phyloP scores from a whole-genome alignment of 345 rosid genomes.

The Euphorbia pulcherrima region DNA sequence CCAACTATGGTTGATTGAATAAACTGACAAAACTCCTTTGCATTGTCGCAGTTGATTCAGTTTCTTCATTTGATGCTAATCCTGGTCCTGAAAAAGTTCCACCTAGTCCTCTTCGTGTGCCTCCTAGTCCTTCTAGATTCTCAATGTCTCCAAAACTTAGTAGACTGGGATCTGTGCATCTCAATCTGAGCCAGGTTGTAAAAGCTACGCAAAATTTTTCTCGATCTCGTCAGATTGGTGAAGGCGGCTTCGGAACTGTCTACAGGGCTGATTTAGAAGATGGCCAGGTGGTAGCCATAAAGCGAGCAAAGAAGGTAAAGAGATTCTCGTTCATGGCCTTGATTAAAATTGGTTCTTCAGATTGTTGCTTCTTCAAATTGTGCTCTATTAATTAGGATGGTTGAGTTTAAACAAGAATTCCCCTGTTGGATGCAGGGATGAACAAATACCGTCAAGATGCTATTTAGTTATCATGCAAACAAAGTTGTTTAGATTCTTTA shows the following conservation, averaged over 20 bases:
- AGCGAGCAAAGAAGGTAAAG: constrained; percentile 89
- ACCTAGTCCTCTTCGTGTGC: constrained; percentile 67
- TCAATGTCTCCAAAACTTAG: constrained; percentile 65
- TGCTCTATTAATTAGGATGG: neutral
- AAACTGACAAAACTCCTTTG: constrained; percentile 8
- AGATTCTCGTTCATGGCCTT: constrained; percentile 8
- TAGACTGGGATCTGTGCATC: constrained; percentile 63
- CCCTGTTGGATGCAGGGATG: neutral
- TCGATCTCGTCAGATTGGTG: constrained; percentile 57
- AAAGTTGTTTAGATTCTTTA: neutral
- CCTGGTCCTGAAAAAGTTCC: constrained; percentile 60
- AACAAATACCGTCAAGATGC: neutral
- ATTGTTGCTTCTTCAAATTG: neutral
- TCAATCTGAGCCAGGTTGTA: constrained; percentile 46
- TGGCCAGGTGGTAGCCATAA: constrained; percentile 78
- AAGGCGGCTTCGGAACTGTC: constrained; percentile 91
- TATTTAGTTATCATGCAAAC: neutral
- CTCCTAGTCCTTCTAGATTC: constrained; percentile 83
- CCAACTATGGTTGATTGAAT: neutral
- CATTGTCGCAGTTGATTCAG: constrained; percentile 52
- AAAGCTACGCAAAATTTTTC: constrained; percentile 78
- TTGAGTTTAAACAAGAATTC: neutral
- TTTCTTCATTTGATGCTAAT: constrained; percentile 46
- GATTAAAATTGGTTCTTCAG: neutral
- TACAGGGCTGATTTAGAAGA: constrained; percentile 69